Conservation (phyloP, 75 land plant genomes). For the Chamaecyparis obtusa region DNA sequence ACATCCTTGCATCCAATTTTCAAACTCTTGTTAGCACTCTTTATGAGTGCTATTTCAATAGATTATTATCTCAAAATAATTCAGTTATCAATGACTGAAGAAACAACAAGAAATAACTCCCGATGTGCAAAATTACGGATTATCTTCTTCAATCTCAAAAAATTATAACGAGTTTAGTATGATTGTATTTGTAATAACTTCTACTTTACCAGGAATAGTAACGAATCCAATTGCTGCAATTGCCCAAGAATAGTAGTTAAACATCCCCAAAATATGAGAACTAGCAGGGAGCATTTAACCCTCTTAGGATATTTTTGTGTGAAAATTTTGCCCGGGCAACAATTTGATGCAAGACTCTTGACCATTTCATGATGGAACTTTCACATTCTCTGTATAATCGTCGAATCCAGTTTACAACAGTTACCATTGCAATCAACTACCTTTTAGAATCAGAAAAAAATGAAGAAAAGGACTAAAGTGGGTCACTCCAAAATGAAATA, state of each 20-base stretch:
- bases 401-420: neutral
- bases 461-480: neutral
- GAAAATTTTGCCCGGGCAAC: neutral
- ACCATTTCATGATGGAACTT: neutral
- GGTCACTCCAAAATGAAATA: neutral
- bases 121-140: slow-evolving; percentile 9
- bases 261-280: neutral
- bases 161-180: slow-evolving; percentile 18
- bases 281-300: neutral
- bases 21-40: neutral
- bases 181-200: slow-evolving; percentile 18
- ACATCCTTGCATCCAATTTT: neutral
- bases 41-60: slow-evolving; percentile 13
- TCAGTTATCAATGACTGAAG: slow-evolving; percentile 11
- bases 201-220: slow-evolving; percentile 5
- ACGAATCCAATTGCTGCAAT: neutral
- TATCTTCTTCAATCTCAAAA: slow-evolving; percentile 17
- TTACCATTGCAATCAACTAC: too few relatives aligned
- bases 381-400: neutral
- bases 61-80: slow-evolving; percentile 15
- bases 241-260: neutral
- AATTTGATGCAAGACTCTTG: neutral
- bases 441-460: neutral
- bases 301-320: neutral
- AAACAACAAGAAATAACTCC: slow-evolving; percentile 7